Evolutionary conservation across 2,329 filamentous ascomycete species (phyloP), one percentile per base, ranked within the genome.

Genomic region (Tetracladium maxilliforme): DNA sequence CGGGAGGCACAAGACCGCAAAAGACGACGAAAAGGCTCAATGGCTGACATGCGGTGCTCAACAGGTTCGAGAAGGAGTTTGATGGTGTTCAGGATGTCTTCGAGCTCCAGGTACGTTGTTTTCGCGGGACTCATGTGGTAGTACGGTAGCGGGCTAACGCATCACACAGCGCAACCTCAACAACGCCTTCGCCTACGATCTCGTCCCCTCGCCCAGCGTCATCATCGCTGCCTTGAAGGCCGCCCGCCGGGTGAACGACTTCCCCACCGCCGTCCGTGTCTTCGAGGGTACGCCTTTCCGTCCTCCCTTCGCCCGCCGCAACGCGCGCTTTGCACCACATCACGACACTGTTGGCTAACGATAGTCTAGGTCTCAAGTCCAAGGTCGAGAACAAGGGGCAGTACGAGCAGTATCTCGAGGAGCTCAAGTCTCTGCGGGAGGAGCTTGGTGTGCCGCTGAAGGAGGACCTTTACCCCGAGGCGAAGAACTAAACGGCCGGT

Each of bases 171-270:
- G 84, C 58, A 93, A 93, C 66, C 69, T 93, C 50, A 98, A 98
- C 77, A 98, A 98, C 65, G 87, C 84, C 53, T 98, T 98, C 62
- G 90, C 90, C 51, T 98, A 98, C 76, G 90, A 98, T 75, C 78
- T 98, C 48, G 90, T 98, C 40, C 90, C 92, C 48, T 90, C 87
- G 22, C 75, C 87, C 37, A 73, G 81, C 42, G 90, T 98, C 51
- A 70, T 94, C 55, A 72, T 71, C 45, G 86, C 90, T 45, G 90
- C 90, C 37, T 72, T 98, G 45, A 84, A 78, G 60, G 90, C 90
- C 44, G 90, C 90, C 41, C 71, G 90, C 55, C 72, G 90, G 55
- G 90, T 98, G 52, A 94, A 98, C 59, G 90, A 98, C 67, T 95
- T 77, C 65, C 90, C 90, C 40, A 98, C 90, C 39, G 90, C 90